These are phyloP conservation scores for Starmerella gropengiesseri DNA, from an alignment of 805 yeast genomes.

Conservation along the genomic window DNA sequence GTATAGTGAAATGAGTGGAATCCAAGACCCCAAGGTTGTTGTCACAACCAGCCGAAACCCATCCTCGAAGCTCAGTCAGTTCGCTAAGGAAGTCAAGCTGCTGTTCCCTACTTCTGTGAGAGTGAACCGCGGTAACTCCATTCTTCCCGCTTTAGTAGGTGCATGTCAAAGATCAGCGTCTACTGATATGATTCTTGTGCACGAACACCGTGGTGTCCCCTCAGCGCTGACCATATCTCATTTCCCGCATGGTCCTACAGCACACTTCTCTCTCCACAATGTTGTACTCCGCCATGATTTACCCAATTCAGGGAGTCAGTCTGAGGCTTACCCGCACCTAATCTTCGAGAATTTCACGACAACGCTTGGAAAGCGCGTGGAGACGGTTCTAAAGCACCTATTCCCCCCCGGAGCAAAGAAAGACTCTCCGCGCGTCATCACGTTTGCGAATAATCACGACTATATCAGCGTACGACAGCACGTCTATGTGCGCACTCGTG, in stretches of 20 bases:
- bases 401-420: conserved; percentile 96
- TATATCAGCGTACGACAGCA: conserved; percentile 93
- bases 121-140: conserved; percentile 84
- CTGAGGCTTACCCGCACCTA: conserved; percentile 88
- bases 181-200: conserved; percentile 74
- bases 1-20: conserved; percentile 75
- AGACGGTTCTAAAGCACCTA: conserved; percentile 66
- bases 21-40: conserved; percentile 78
- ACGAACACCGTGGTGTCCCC: conserved; percentile 98
- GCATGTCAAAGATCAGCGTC: conserved; percentile 74
- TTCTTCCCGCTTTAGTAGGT: conserved; percentile 71
- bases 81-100: conserved; percentile 81
- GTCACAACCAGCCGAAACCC: conserved; percentile 94
- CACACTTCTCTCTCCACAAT: conserved; percentile 85
- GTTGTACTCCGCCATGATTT: conserved; percentile 91
- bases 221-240: conserved; percentile 86
- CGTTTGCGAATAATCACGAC: conserved; percentile 84
- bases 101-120: conserved; percentile 83
- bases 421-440: conserved; percentile 81
- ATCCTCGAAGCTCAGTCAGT: conserved; percentile 71
- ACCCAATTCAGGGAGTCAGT: conserved; percentile 69
- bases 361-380: conserved; percentile 72
- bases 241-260: conserved; percentile 97
- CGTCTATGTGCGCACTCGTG: conserved; percentile 79
- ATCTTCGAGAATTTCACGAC: conserved; percentile 83